Evolutionary conservation across 306 rosid genomes (phyloP).

Genomic region (Corylus americana): DNA sequence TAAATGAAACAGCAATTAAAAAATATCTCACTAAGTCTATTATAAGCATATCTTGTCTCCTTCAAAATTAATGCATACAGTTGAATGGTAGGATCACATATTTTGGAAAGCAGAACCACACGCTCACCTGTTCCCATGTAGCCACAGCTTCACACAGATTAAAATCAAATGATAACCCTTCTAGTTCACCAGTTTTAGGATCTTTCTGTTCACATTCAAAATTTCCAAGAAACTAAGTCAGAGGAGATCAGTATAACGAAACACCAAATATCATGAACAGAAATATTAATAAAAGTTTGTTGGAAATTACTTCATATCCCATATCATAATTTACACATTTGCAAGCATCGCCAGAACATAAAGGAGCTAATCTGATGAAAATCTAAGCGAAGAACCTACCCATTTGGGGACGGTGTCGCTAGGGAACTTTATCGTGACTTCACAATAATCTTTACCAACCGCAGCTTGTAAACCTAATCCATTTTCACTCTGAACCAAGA

Average conservation of each 20-base stretch:
- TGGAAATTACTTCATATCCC: not conserved
- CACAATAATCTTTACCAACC: conserved; percentile 60
- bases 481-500: conserved; percentile 69
- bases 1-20: conserved; percentile 12
- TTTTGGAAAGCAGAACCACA: conserved; percentile 9
- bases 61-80: not conserved
- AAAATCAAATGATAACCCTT: conserved; percentile 78
- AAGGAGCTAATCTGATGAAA: conserved; percentile 13
- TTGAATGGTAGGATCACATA: conserved; percentile 3
- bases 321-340: conserved; percentile 19
- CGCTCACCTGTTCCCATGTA: conserved; percentile 92
- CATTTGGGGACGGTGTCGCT: conserved; percentile 86
- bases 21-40: conserved; percentile 18
- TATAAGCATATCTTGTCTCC: not conserved
- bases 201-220: conserved; percentile 66
- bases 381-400: conserved; percentile 50
- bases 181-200: conserved; percentile 89
- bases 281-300: conserved; percentile 5
- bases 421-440: conserved; percentile 69
- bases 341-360: conserved; percentile 6
- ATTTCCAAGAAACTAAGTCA: conserved; percentile 21
- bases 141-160: conserved; percentile 94
- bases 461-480: conserved; percentile 82
- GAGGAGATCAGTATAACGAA: not conserved
- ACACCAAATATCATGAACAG: not conserved